These are phyloP conservation scores for Setomelanomma holmii DNA, from an alignment of 2,329 filamentous ascomycete species.

Conservation along the genomic window DNA sequence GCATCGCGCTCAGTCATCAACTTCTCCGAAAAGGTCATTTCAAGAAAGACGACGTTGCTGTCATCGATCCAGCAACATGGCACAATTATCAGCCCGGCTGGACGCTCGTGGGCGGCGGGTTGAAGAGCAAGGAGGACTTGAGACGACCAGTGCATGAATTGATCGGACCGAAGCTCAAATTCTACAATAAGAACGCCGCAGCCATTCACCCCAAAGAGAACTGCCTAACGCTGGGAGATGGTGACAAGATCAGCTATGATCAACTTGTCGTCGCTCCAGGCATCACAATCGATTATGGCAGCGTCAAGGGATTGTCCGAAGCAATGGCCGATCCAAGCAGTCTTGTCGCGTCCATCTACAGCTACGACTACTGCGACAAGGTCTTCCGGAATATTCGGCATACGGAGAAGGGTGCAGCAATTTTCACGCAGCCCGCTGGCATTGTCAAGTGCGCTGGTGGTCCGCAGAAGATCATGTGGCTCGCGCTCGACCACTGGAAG, in stretches of 20 bases:
- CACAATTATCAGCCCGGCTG: conserved; percentile 75
- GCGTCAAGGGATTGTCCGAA: conserved; percentile 43
- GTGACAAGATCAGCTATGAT: conserved; percentile 66
- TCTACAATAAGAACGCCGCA: conserved; percentile 63
- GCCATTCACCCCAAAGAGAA: conserved; percentile 65
- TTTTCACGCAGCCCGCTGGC: conserved; percentile 51
- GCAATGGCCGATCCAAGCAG: conserved; percentile 45
- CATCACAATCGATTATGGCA: conserved; percentile 39
- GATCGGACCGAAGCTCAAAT: conserved; percentile 66
- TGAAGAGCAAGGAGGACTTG: conserved; percentile 68
- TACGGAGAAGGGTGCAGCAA: conserved; percentile 43
- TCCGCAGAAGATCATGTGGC: conserved; percentile 53
- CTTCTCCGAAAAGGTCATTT: conserved; percentile 67
- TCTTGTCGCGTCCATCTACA: conserved; percentile 48
- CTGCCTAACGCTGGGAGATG: conserved; percentile 61
- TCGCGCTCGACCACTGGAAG: conserved; percentile 50
- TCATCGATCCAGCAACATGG: conserved; percentile 68
- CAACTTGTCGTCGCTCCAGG: conserved; percentile 68
- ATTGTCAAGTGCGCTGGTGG: conserved; percentile 51
- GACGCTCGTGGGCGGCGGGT: conserved; percentile 71
- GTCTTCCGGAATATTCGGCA: conserved; percentile 39
- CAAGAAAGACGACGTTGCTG: conserved; percentile 65
- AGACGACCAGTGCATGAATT: conserved; percentile 59
- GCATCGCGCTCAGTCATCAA: conserved; percentile 71
- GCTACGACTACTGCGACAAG: conserved; percentile 50